Base-by-base conservation (phyloP, 2,329 filamentous ascomycete species). In the Neospermospora avenae region DNA sequence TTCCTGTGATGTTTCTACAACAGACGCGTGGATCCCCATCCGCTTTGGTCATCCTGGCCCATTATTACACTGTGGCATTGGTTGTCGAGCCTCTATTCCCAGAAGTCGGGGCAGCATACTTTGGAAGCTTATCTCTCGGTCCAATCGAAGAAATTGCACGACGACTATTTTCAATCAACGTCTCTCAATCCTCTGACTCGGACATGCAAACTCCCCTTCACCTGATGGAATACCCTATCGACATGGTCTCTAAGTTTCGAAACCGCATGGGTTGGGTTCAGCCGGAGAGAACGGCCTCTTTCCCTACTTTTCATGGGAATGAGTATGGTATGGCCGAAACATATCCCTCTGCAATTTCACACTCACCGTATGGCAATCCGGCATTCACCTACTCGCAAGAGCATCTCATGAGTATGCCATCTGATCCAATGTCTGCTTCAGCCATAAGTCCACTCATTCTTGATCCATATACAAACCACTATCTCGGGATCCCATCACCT, bases 51-150 rank as follows among this genome's bases (percentile, higher is more conserved):
- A 87, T 96, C 63, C 86, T 98, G 57, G 90, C 92, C 11, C 90
- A 98, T 72, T 91, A 96, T 74, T 98, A 96, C 77, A 93, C 91
- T 0, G 86, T 92, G 18, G 92, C 91, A 3, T 80, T 98, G 61
- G 85, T 91, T 41, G 84, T 98, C 76, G 93, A 97, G 76, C 90
- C 91, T 16, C 82, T 97, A 63, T 97, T 96, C 73, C 92, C 93
- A 2, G 91, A 96, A 73, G 88, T 97, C 67, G 93, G 92, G 49
- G 88, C 91, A 20, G 88, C 91, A 52, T 96, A 97, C 74, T 92
- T 93, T 68, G 90, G 89, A 51, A 89, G 87, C 67, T 80, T 96
- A 66, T 88, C 90, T 16, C 83, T 96, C 48, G 81, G 82, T 1
- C 91, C 93, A 0, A 86, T 98, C 34, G 91, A 96, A 74, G 88